Percentiles rank a stretch among this genome's conserved stretches.
Evolutionary conservation across 257 asterid genomes (phyloP).

Genomic region (Nicotiana paniculata): DNA sequence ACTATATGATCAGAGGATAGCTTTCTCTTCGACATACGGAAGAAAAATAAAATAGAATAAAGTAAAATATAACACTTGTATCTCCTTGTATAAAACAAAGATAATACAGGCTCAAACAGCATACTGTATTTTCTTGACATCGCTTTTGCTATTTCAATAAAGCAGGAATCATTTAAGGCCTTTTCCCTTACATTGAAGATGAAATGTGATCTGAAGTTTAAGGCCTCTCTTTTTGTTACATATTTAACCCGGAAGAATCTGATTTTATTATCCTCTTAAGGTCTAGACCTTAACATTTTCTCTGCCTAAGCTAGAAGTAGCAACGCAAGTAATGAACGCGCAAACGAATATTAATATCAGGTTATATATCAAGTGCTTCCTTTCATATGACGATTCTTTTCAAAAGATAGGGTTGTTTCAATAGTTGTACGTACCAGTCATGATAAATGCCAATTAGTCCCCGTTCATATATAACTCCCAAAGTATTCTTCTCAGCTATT

Average conservation of each 20-base stretch:
- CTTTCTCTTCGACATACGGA: not conserved
- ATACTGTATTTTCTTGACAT: not conserved
- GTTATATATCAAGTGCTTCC: not conserved
- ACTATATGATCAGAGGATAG: not conserved
- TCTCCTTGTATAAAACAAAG: not conserved
- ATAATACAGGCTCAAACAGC: not conserved
- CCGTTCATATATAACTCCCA: slow-evolving; percentile 81
- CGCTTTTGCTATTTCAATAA: not conserved
- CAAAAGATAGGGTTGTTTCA: not conserved
- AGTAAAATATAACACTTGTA: not conserved
- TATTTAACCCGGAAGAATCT: not conserved
- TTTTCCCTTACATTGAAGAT: not conserved
- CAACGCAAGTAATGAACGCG: not conserved
- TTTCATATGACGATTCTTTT: not conserved
- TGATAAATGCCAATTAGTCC: slow-evolving; percentile 91
- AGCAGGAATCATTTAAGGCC: not conserved
- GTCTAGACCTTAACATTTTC: not conserved
- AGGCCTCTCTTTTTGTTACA: not conserved
- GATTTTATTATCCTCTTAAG: not conserved
- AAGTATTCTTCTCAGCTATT: slow-evolving; percentile 70
- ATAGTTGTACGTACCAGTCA: slow-evolving; percentile 50
- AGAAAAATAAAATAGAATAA: not conserved
- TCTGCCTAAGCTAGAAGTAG: not conserved
- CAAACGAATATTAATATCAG: not conserved
- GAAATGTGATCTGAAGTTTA: not conserved